Evolutionary conservation across 2,329 filamentous ascomycete species (phyloP).

Genomic region (Raffaelea albimanens): DNA sequence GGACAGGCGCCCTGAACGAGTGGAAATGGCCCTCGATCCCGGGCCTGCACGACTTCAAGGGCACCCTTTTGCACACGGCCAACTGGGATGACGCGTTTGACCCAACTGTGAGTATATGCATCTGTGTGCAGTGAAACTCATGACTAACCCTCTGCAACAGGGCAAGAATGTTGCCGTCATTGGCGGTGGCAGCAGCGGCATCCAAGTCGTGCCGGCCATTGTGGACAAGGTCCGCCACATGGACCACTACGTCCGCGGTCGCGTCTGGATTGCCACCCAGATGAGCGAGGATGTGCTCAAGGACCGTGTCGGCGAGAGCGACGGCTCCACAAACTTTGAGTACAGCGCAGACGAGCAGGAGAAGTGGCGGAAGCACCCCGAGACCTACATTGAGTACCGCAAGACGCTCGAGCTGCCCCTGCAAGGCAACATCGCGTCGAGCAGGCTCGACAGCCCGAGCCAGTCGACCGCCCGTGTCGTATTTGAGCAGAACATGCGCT

Average conservation of each 20-base stretch:
- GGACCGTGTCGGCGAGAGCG: background rate
- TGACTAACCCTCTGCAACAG: no score
- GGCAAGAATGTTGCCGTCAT: slow-evolving; percentile 11
- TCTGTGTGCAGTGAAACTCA: no score
- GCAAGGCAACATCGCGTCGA: background rate
- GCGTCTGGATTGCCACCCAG: slow-evolving; percentile 3
- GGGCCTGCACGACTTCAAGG: slow-evolving; percentile 2
- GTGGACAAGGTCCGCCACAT: slow-evolving; percentile 1
- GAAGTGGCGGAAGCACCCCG: background rate
- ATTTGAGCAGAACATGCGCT: background rate
- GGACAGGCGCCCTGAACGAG: slow-evolving; percentile 2
- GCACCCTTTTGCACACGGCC: slow-evolving; percentile 4
- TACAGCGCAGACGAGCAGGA: background rate
- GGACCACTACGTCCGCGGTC: slow-evolving; percentile 9
- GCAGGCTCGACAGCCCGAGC: background rate
- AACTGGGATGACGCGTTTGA: background rate
- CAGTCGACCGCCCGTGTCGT: background rate
- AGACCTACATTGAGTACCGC: slow-evolving; percentile 4
- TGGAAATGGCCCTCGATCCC: slow-evolving; percentile 1
- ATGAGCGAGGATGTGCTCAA: no score
- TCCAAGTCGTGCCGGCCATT: slow-evolving; percentile 7
- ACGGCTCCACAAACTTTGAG: background rate
- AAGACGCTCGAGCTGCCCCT: background rate
- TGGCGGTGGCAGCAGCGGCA: slow-evolving; percentile 10
- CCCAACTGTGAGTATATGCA: no score